phyloP scores from a whole-genome alignment of 257 asterid species.

The Linaria vulgaris region DNA sequence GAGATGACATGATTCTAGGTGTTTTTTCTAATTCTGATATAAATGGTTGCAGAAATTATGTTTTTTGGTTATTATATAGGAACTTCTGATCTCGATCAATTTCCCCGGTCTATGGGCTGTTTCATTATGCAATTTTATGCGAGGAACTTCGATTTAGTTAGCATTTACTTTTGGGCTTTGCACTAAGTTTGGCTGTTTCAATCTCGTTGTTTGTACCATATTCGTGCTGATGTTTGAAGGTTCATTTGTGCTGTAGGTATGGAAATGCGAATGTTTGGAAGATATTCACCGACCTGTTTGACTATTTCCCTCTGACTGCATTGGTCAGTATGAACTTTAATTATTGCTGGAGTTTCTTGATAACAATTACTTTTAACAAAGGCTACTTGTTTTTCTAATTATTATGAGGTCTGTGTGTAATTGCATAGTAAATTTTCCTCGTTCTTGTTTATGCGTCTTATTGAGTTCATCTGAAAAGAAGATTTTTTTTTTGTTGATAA shows the following conservation, averaged over 20 bases:
- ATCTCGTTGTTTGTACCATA: slow-evolving; percentile 1
- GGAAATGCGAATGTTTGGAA: slow-evolving; percentile 96
- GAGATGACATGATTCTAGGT: too few species aligned
- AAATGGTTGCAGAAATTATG: too few species aligned
- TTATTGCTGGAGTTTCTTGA: slow-evolving; percentile 3
- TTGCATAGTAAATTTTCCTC: too few species aligned
- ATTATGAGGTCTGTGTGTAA: too few species aligned
- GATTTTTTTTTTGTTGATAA: not conserved
- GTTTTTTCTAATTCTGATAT: too few species aligned
- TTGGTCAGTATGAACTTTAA: slow-evolving; percentile 58
- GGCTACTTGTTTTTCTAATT: not conserved
- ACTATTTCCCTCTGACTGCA: slow-evolving; percentile 92
- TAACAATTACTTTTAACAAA: not conserved
- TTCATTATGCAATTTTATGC: too few species aligned
- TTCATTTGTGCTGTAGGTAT: slow-evolving; percentile 49
- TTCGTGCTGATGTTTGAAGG: slow-evolving; percentile 18
- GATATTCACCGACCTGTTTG: slow-evolving; percentile 87
- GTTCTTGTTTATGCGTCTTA: too few species aligned
- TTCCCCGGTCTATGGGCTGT: too few species aligned
- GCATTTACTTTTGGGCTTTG: not conserved
- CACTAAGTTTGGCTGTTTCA: not conserved
- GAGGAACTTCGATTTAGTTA: not conserved
- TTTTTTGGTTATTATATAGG: too few species aligned
- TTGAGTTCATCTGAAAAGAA: not conserved
- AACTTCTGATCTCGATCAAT: too few species aligned